Evolutionary conservation across 23 red algal species (phyloP).

Genomic region (Gracilariopsis chorda): DNA sequence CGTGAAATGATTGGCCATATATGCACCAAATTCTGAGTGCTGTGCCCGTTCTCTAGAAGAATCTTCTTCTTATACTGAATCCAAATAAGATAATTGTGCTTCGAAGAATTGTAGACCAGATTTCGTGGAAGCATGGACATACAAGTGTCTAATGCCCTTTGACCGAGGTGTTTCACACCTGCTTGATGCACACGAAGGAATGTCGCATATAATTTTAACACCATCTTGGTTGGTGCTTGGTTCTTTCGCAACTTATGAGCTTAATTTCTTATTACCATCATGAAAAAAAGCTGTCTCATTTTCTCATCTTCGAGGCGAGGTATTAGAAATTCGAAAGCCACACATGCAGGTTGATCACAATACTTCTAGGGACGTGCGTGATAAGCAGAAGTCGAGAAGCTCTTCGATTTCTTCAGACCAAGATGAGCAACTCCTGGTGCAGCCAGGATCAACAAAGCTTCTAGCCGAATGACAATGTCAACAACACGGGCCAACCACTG

Average conservation of each 20-base stretch:
- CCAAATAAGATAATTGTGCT: slow-evolving; percentile 80
- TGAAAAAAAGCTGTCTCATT: slow-evolving; percentile 70
- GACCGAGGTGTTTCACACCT: slow-evolving; percentile 67
- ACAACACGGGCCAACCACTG: slow-evolving; percentile 74
- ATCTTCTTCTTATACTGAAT: slow-evolving; percentile 95
- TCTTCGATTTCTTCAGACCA: slow-evolving; percentile 46
- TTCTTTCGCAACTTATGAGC: slow-evolving; percentile 50
- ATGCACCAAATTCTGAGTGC: slow-evolving; percentile 77
- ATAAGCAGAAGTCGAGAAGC: slow-evolving; percentile 81
- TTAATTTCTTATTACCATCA: slow-evolving; percentile 49
- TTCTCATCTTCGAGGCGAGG: slow-evolving; percentile 26
- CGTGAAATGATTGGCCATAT: slow-evolving; percentile 87
- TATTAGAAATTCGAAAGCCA: slow-evolving; percentile 69
- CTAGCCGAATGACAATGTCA: slow-evolving; percentile 71
- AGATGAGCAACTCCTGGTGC: slow-evolving; percentile 77
- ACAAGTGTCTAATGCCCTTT: slow-evolving; percentile 80
- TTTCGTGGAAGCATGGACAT: slow-evolving; percentile 77
- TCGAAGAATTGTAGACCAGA: slow-evolving; percentile 56
- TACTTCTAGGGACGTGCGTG: slow-evolving; percentile 79
- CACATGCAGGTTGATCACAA: slow-evolving; percentile 66
- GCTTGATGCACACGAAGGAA: slow-evolving; percentile 84
- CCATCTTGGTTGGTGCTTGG: slow-evolving; percentile 89
- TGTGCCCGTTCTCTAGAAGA: slow-evolving; percentile 88
- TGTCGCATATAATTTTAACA: slow-evolving; percentile 92
- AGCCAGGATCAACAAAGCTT: slow-evolving; percentile 57